A percentile compares a stretch with the other conserved stretches of the same genome.
Evolutionary conservation across 257 asterid genomes (phyloP).

Genomic region (Salvia splendens): DNA sequence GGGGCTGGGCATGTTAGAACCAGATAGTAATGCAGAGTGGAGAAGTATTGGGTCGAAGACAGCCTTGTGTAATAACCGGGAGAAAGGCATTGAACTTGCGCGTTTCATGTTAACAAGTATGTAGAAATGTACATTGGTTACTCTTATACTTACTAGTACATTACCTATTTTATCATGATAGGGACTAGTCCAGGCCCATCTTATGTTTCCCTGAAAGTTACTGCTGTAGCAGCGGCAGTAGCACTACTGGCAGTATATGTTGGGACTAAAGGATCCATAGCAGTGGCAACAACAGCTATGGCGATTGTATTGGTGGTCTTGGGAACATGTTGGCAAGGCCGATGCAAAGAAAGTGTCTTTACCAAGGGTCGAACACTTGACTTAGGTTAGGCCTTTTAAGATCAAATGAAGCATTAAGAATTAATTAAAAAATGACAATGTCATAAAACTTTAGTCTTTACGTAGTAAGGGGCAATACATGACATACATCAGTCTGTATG

Average conservation of each 20-base stretch:
- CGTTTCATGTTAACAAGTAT: constrained; percentile 35
- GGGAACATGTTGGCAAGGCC: constrained; percentile 64
- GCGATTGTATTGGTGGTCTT: constrained; percentile 67
- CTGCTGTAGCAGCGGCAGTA: constrained; percentile 81
- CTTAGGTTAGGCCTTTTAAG: constrained; percentile 79
- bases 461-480: constrained; percentile 23
- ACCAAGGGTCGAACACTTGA: constrained; percentile 72
- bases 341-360: constrained; percentile 60
- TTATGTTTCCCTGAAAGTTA: constrained; percentile 68
- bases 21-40: constrained; percentile 20
- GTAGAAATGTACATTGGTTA: constrained; percentile 35
- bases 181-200: constrained; percentile 85
- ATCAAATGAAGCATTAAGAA: constrained; percentile 48
- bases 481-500: constrained; percentile 24
- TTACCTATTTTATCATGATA: constrained; percentile 71
- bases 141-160: constrained; percentile 45
- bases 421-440: constrained; percentile 35
- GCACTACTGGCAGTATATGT: constrained; percentile 71
- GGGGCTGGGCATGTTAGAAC: constrained; percentile 9
- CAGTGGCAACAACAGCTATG: constrained; percentile 73
- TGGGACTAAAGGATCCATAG: constrained; percentile 68
- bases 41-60: constrained; percentile 23
- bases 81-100: constrained; percentile 32
- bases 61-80: constrained; percentile 24
- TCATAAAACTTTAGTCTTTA: constrained; percentile 29